Evolutionary conservation across 164 flowering plant genomes (phyloP), one percentile per base, ranked within the genome.

Genomic region (Vitis labrusca): DNA sequence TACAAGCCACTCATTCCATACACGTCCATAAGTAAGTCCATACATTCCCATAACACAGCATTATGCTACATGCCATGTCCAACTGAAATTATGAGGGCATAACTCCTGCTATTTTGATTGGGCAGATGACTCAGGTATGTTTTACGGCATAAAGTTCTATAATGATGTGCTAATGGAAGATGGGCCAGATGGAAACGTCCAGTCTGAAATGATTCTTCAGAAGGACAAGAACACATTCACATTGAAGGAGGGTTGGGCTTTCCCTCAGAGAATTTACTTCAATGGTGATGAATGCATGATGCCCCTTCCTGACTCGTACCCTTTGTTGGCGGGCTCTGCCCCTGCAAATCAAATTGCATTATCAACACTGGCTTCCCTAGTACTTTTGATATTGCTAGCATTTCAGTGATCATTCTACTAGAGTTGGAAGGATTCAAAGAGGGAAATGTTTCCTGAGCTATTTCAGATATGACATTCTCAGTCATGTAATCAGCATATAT

Each of bases 1-100:
- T 76, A 66, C 65, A 61, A 71, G 67, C 63, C 74, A 16, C 63
- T 76, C 29, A 66, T 49, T 32, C 71, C 66, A 8, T 66, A 70
- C 37, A 49, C 11, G 2, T 12, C 55, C 47, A 29, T 69, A 10
- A 71, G 78, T 71, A 59, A 75, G 78, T 65, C 19, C 44, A 32
- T 32, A 32, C 44, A 32, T 3, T 32, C 6, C 6, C 6, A 32
- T 32, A 7, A 3, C 44, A 32, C 44, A 32, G 44, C 3, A 32
- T 32, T 32, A 3, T 32, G 44, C 6, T 32, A 7, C 44, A 32
- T 32, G 44, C 44, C 6, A 32, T 32, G 44, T 32, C 44, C 44
- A 32, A 32, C 44, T 32, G 44, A 32, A 32, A 32, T 32, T 32
- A 32, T 32, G 6, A 32, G 23, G 44, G 44, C 44, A 32, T 32